Conservation (phyloP, 2,329 filamentous ascomycete species). For the Curvularia eragrostidis region DNA sequence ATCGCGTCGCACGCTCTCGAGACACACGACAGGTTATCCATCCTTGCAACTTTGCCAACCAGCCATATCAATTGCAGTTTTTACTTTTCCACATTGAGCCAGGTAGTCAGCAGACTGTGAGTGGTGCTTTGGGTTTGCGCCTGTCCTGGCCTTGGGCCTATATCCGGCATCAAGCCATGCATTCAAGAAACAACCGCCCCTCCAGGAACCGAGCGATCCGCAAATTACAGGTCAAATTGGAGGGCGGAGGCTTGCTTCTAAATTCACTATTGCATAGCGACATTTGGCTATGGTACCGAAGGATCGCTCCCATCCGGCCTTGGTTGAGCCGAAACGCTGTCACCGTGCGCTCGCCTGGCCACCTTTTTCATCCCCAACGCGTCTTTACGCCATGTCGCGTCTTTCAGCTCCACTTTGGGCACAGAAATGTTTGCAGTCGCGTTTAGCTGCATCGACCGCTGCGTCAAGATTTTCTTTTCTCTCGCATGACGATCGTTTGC, state of each 20-base stretch:
- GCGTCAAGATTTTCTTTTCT: slow-evolving; percentile 37
- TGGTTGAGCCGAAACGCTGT: slow-evolving; percentile 25
- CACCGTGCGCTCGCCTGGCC: slow-evolving; percentile 35
- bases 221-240: neutral
- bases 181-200: neutral
- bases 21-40: slow-evolving; percentile 32
- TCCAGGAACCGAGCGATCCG: neutral
- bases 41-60: slow-evolving; percentile 24
- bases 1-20: slow-evolving; percentile 31
- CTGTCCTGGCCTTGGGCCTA: neutral
- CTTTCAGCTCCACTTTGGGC: slow-evolving; percentile 30
- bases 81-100: slow-evolving; percentile 17
- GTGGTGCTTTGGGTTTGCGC: slow-evolving; percentile 4
- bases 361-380: slow-evolving; percentile 35
- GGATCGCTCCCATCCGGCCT: slow-evolving; percentile 16
- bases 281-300: slow-evolving; percentile 8
- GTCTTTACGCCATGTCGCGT: slow-evolving; percentile 41
- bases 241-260: neutral
- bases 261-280: neutral
- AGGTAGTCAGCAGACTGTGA: slow-evolving; percentile 10
- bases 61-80: slow-evolving; percentile 14
- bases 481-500: slow-evolving; percentile 33
- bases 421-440: slow-evolving; percentile 17
- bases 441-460: slow-evolving; percentile 31
- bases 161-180: neutral